These are phyloP conservation scores for Colletotrichum salicis DNA, from an alignment of 2,329 filamentous ascomycete genomes.

Conservation along the genomic window DNA sequence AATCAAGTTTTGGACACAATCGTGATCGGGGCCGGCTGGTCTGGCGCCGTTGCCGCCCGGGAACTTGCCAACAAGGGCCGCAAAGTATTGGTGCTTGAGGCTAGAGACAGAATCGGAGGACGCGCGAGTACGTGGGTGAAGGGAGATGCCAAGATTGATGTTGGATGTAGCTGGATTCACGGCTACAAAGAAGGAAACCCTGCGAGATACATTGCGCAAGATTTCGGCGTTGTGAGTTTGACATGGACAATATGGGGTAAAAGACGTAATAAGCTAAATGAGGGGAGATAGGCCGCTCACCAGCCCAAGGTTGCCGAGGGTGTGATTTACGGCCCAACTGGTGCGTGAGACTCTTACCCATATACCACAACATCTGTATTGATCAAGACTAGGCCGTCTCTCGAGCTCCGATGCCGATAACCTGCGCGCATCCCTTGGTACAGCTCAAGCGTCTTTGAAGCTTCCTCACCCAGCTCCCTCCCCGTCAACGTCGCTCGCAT, in stretches of 20 bases:
- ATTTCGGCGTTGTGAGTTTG: constrained; percentile 30
- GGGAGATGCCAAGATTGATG: constrained; percentile 29
- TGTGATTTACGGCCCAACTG: constrained; percentile 27
- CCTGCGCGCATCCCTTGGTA: constrained; percentile 23
- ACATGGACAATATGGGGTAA: no score
- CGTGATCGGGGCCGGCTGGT: constrained; percentile 34
- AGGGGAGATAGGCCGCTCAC: constrained; percentile 22
- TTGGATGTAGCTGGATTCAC: constrained; percentile 34
- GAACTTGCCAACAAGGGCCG: constrained; percentile 24
- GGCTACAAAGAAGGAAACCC: constrained; percentile 31
- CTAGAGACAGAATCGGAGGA: constrained; percentile 35
- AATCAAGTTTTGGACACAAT: constrained; percentile 30
- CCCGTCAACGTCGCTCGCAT: constrained; percentile 25
- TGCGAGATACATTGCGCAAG: constrained; percentile 29
- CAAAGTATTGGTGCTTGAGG: constrained; percentile 31
- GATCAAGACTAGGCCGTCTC: constrained; percentile 21
- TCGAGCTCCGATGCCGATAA: constrained; percentile 16
- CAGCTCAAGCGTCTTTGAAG: constrained; percentile 28
- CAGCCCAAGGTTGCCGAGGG: constrained; percentile 29
- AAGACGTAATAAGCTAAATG: background rate
- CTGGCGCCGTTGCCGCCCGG: constrained; percentile 29
- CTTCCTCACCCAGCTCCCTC: constrained; percentile 23
- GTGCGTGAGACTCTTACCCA: background rate
- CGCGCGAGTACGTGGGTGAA: constrained; percentile 32
- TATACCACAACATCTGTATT: background rate